Evolutionary conservation across 768 basidiomycete species (phyloP).

Genomic region (Gelatoporia subvermispora): DNA sequence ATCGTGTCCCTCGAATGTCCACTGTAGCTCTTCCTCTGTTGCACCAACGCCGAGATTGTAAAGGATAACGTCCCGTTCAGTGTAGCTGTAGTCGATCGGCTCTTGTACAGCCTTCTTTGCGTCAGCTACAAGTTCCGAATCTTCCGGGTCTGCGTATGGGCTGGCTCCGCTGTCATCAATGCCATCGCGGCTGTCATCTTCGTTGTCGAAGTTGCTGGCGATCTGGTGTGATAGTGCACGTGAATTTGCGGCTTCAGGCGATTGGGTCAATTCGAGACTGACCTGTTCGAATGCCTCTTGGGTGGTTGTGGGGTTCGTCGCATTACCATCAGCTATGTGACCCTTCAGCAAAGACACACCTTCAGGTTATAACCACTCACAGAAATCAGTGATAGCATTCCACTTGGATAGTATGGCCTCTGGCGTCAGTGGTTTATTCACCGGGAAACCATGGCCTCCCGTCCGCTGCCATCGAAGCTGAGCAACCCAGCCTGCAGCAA

Average conservation of each 20-base stretch:
- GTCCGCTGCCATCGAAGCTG: constrained; percentile 91
- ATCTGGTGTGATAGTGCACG: constrained; percentile 27
- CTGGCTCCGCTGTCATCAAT: constrained; percentile 14
- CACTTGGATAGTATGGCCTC: constrained; percentile 81
- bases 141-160: constrained; percentile 71
- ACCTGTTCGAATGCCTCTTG: constrained; percentile 78
- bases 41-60: constrained; percentile 97
- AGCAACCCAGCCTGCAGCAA: constrained; percentile 87
- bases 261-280: constrained; percentile 2
- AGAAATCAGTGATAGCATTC: constrained; percentile 79
- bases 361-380: constrained; percentile 35
- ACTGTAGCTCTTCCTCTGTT: constrained; percentile 86
- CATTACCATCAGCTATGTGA: constrained; percentile 64
- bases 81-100: constrained; percentile 64
- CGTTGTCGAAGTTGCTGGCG: constrained; percentile 55
- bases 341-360: neutral
- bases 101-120: constrained; percentile 64
- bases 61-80: constrained; percentile 86
- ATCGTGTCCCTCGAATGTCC: constrained; percentile 88
- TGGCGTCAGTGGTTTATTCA: constrained; percentile 66
- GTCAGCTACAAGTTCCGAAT: constrained; percentile 74
- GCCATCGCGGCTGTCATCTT: constrained; percentile 25
- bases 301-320: constrained; percentile 74
- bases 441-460: constrained; percentile 84
- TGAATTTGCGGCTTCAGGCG: neutral